Base-by-base conservation (phyloP, 352 stramenopile species). In the Globisporangium cederbergense region DNA sequence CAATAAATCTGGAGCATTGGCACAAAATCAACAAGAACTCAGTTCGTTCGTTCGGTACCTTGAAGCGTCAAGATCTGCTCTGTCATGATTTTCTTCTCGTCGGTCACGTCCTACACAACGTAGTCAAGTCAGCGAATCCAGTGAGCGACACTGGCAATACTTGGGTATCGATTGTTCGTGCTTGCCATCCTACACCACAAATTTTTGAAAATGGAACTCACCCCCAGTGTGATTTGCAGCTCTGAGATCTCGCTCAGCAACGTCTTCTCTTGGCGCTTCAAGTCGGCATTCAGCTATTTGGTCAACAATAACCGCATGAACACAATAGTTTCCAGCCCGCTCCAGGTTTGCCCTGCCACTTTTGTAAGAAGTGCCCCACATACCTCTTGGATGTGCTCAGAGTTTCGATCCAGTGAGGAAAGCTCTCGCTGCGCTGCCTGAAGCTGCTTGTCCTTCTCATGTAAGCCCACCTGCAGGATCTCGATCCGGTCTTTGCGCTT, bases 41-140 rank as follows among this genome's bases (percentile, higher is more conserved):
- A 9, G 20, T n/a, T 16, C 25, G 7, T 14, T 28, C n/a, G 14
- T 3, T n/a, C 42, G 54, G 50, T 58, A 88, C 81, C 78, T 76
- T 89, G 75, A 8, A 90, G 56, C 42, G 68, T 62, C 20, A 72
- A 11, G 14, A 93, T 56, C 53, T 89, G 72, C 28, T 90, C 79
- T n/a, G 68, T 62, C 11, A 87, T 55, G 11, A 89, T 61, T 38
- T 62, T 70, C 49, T 79, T 85, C 60, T 93, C 84, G 63, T 90
- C 73, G 4, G 54, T 76, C 43, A 72, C 56, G 47, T 89, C 82
- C 81, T 91, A 53, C 20, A 25, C 16, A 58, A 51, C 13, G 36
- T 8, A 51, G 36, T 10, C 18, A 43, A 42, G 62, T 36, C 4
- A 16, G 30, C 11, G 34, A 62, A 50, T 43, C 47, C 14, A 45